A percentile compares a stretch with the other conserved stretches of the same genome.
Conservation (phyloP, 768 basidiomycete genomes). For the Russula earlei region DNA sequence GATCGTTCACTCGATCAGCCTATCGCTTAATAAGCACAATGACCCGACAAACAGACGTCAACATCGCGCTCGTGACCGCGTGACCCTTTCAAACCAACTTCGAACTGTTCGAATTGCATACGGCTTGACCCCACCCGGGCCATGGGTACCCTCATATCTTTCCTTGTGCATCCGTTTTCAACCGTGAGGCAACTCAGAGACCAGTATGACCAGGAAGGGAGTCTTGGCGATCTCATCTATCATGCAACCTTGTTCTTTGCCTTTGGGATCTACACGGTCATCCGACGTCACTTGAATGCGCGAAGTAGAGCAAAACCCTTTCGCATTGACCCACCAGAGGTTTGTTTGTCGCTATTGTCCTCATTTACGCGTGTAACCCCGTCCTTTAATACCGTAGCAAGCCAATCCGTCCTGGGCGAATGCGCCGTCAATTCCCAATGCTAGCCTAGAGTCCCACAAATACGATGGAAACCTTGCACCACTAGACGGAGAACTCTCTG, state of each 20-base stretch:
- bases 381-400: slow-evolving; percentile 3
- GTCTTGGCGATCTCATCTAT: slow-evolving; percentile 49
- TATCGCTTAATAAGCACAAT: slow-evolving; percentile 1
- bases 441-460: slow-evolving; percentile 59
- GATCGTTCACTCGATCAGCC: too few species aligned
- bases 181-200: slow-evolving; percentile 41
- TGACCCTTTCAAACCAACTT: not conserved
- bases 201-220: slow-evolving; percentile 25
- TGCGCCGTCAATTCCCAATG: slow-evolving; percentile 43
- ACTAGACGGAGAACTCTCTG: slow-evolving; percentile 31
- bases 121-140: not conserved
- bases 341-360: slow-evolving; percentile 27
- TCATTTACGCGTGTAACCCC: slow-evolving; percentile 1
- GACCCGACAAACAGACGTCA: slow-evolving; percentile 11
- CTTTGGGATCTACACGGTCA: slow-evolving; percentile 71
- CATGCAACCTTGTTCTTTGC: slow-evolving; percentile 62
- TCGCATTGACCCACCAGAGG: slow-evolving; percentile 45
- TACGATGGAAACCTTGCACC: slow-evolving; percentile 46
- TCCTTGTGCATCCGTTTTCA: slow-evolving; percentile 42
- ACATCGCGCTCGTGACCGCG: slow-evolving; percentile 19
- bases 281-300: slow-evolving; percentile 62
- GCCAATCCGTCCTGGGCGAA: slow-evolving; percentile 39
- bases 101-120: not conserved
- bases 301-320: slow-evolving; percentile 70
- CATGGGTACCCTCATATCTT: slow-evolving; percentile 27